Conservation (phyloP, 257 asterid species). For the Thymus mandschuricus region DNA sequence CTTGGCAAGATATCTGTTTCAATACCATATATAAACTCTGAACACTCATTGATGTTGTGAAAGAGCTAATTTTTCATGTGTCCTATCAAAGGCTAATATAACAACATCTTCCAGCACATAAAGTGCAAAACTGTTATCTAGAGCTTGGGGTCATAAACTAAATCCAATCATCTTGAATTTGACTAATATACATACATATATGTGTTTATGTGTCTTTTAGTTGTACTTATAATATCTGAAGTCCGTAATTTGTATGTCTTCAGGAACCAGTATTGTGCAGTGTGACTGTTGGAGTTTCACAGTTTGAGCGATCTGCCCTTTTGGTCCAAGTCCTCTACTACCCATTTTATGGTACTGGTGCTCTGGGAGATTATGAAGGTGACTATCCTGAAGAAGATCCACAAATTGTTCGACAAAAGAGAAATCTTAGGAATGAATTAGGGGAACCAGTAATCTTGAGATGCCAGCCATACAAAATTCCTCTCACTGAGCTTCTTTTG, state of each 20-base stretch:
- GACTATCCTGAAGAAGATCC: constrained; percentile 79
- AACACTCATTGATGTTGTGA: constrained; percentile 12
- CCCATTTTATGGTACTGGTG: constrained; percentile 79
- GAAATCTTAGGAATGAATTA: constrained; percentile 56
- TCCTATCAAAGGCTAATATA: background rate
- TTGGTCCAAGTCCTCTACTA: constrained; percentile 92
- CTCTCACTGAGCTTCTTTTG: constrained; percentile 86
- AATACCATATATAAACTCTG: constrained; percentile 2
- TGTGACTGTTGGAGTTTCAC: constrained; percentile 89
- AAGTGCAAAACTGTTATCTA: background rate
- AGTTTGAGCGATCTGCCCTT: constrained; percentile 81
- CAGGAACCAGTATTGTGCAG: constrained; percentile 92
- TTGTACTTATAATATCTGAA: constrained; percentile 6
- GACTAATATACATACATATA: background rate
- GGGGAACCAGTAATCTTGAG: constrained; percentile 86
- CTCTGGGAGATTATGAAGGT: constrained; percentile 67
- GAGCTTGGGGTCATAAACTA: background rate
- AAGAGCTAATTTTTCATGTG: background rate
- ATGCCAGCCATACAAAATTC: constrained; percentile 95
- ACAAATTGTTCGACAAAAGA: constrained; percentile 68
- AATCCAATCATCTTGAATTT: background rate
- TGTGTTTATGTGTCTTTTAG: background rate
- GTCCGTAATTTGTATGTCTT: constrained; percentile 32
- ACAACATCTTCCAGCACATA: background rate
- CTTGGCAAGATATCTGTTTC: constrained; percentile 3